Base-by-base conservation (phyloP, 257 asterid genomes). In the Lycium ferocissimum region DNA sequence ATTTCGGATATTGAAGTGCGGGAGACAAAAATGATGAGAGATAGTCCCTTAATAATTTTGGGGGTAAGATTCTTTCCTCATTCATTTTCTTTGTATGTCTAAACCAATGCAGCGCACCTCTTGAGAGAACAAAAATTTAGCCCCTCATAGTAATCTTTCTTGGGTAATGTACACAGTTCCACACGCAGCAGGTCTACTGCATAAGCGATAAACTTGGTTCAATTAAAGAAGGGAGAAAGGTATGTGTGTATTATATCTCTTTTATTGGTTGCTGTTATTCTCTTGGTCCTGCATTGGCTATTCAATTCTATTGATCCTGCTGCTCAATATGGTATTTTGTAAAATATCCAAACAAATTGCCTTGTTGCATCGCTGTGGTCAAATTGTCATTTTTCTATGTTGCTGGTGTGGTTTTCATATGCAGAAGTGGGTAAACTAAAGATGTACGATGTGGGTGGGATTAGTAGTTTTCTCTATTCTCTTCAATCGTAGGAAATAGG, bases 11-110 rank as follows among this genome's bases (percentile, higher is more conserved):
- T 88, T 22, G 98, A 94, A 83, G 97, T 96, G 79, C 92, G 91
- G 81, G 98, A 94, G 92, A 91, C 96, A 65, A 96, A 94, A 91
- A 91, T 96, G 97, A 91, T 96, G 98, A 98, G 98, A 78, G 98
- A 96, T 69, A 88, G 93, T 54, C 98, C 99, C 61, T 89, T 96
- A 85, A 96, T 96, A 80, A 93, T 96, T 75, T 89, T 96, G 53
- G 91, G 85, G 17, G 99, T 96, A 91, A 84, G 67, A 79, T 58
- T 71, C 71, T 51, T 82, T 37, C 53, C 9, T 11, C 62, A 4
- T 53, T 76, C 57, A 17, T 54, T 26, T 26, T 26, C 33, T 26
- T 70, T 70, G 6, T 67, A 17, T 20, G 45, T 76, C 17, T 12
- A 22, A 8, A 76, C 37, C 54, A 76, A 76, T 53, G 5, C 54